Base-by-base conservation (phyloP, 176 grass and related monocot genomes). In the Rhipidocladum racemiflorum region DNA sequence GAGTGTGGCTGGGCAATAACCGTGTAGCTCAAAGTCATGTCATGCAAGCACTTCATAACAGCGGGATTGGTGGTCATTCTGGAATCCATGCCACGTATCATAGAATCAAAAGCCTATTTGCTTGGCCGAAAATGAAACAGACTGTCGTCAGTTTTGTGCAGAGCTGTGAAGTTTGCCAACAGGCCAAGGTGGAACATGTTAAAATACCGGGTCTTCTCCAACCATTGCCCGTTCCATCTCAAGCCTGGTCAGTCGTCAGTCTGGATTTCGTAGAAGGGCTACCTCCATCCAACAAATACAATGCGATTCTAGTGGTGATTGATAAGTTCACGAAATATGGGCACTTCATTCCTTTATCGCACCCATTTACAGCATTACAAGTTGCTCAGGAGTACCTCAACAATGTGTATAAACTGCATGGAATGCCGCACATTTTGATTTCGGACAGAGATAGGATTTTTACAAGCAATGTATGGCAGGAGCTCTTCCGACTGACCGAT, bases 191-290 rank as follows among this genome's bases (percentile, higher is more conserved):
- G 2, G 24, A 61, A 15, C 24, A 24, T 0, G 24, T 61, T 0
- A 7, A 9, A 0, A 11, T 4, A 2, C 9, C 57, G 0, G 24
- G 57, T 1, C 2, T 61, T 0, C 0, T 28, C 0, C 9, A 61
- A 1, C 57, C 57, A 1, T 12, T 61, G 0, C 9, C 23, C 1
- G 7, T 61, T 1, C 57, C 57, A 0, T 13, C 9, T 13, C 9
- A 24, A 1, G 0, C 11, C 0, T 61, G 57, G 57, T 0, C 2
- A 1, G 57, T 61, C 0, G 2, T 61, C 0, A 27, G 24, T 0
- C 1, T 61, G 23, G 57, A 61, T 0, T 61, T 28, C 0, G 27
- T 61, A 0, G 10, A 23, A 12, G 57, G 24, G 0, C 12, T 29
- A 0, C 59, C 59, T 32, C 30, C 30, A 1, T 32, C 30, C 30